Percentiles rank a stretch among this genome's conserved stretches.
These are phyloP conservation scores for Pichia sp. DNA, from an alignment of 1,139 yeast genomes.

Conservation along the genomic window DNA sequence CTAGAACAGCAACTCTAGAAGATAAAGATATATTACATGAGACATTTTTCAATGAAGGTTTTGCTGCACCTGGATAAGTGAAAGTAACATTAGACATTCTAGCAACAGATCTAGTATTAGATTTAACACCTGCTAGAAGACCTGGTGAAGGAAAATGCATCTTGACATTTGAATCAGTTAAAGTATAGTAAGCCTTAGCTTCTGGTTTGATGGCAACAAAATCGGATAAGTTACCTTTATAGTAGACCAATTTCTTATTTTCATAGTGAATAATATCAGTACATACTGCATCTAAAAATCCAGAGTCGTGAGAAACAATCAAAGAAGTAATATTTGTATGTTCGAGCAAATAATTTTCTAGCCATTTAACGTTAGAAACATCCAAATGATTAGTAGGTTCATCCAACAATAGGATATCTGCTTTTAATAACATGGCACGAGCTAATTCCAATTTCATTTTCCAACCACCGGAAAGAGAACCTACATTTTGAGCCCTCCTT, in stretches of 20 bases:
- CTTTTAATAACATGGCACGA: conserved; percentile 96
- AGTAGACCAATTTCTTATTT: conserved; percentile 87
- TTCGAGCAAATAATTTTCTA: conserved; percentile 73
- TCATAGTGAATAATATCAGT: conserved; percentile 96
- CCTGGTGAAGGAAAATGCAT: conserved; percentile 99
- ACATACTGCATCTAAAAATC: conserved; percentile 91
- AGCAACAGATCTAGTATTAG: conserved; percentile 92
- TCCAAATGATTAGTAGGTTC: conserved; percentile 99
- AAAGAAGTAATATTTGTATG: conserved; percentile 86
- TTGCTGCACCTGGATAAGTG: conserved; percentile 80
- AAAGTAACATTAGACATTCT: conserved; percentile 81
- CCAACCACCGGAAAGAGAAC: conserved; percentile 98
- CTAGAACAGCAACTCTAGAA: conserved; percentile 92
- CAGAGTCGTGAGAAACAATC: conserved; percentile 96
- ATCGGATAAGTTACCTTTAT: conserved; percentile 91
- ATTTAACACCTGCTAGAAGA: conserved; percentile 89
- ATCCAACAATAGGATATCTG: conserved; percentile 87
- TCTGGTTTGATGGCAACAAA: conserved; percentile 91
- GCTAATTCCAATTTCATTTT: conserved; percentile 98
- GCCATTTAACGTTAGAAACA: conserved; percentile 89
- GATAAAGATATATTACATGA: conserved; percentile 85
- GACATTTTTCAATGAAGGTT: conserved; percentile 73
- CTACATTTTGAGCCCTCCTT: conserved; percentile 83
- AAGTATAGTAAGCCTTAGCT: conserved; percentile 93
- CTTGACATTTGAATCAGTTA: conserved; percentile 85